Percentiles rank a stretch among this genome's conserved stretches.
These are phyloP conservation scores for Combretum micranthum DNA, from an alignment of 345 rosid species.

Conservation along the genomic window DNA sequence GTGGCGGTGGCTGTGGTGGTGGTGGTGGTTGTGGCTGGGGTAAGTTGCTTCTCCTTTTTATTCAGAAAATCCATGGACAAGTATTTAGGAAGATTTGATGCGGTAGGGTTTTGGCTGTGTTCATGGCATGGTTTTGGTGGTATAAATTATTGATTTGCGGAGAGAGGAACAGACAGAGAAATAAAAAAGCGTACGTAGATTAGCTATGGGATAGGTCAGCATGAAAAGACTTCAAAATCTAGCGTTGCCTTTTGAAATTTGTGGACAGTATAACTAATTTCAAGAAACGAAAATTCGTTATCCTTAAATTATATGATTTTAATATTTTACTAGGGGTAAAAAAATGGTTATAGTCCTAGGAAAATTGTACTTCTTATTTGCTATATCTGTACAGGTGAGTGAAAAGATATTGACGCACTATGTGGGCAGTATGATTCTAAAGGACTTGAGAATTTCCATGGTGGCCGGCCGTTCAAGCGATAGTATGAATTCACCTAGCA, in stretches of 20 bases:
- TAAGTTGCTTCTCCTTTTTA: slow-evolving; percentile 5
- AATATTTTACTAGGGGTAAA: too few species aligned
- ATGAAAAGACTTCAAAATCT: slow-evolving; percentile 2
- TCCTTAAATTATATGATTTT: not conserved
- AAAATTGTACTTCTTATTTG: too few species aligned
- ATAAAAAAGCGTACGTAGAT: not conserved
- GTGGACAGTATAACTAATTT: not conserved
- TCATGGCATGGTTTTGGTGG: not conserved
- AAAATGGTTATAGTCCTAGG: too few species aligned
- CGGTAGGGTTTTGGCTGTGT: slow-evolving; percentile 7
- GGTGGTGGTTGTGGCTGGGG: not conserved
- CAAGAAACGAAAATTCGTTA: not conserved
- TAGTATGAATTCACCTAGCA: too few species aligned
- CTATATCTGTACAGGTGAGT: too few species aligned
- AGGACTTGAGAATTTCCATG: too few species aligned
- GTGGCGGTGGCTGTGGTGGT: too few species aligned
- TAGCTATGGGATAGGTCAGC: not conserved
- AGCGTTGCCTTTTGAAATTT: not conserved
- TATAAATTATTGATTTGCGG: not conserved
- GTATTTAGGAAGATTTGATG: not conserved
- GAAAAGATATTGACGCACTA: too few species aligned
- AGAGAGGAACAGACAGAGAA: not conserved
- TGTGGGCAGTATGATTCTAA: too few species aligned
- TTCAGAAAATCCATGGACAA: not conserved
- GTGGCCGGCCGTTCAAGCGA: too few species aligned